Evolutionary conservation across 371 early-diverging fungal genomes (phyloP), one percentile per base, ranked within the genome.

Genomic region (Mortierella sp.): DNA sequence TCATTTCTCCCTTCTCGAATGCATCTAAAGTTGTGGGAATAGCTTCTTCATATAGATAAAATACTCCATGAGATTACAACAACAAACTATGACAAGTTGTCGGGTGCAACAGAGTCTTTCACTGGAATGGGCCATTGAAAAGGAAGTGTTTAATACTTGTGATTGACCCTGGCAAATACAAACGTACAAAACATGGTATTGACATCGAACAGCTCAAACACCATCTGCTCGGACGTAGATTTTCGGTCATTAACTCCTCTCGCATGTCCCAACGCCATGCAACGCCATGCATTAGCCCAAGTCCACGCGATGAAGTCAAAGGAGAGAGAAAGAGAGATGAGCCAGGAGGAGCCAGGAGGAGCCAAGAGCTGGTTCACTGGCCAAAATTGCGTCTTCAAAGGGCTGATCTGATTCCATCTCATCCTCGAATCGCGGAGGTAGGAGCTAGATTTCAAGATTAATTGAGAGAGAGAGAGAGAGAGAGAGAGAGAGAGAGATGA

Each of bases 381-480:
- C 24, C 28, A 12, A 55, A 11, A 12, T 28, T 55, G 11, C 28
- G n/a, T 8, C 24, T 55, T 55, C 30, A 26, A 26, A 54, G 12
- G 24, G 54, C 5, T 9, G 24, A 24, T 54, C 47, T 49, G 49
- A 24, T 54, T 54, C 54, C 16, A 54, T 12, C 22, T 54, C 26
- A 54, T 54, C 54, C 54, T 24, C 26, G 26, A 54, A 24, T 54
- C 6, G 16, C 26, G 54, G 54, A 18, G 11, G 14, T 16, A 18
- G 12, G 51, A 51, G 51, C 51, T 24, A 54, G 54, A 54, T 54
- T 6, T 0, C 54, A 54, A 24, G 54, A 24, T n/a, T 2, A 24
- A 54, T 57, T 28, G 18, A 57, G 8, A 52, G 52, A 52, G 20
- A 52, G 52, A 52, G 52, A 52, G 52, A 52, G 52, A 52, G 6